Evolutionary conservation across 208 protist species (phyloP), one percentile per base, ranked within the genome.

Genomic region (Crithidia fasciculata): DNA sequence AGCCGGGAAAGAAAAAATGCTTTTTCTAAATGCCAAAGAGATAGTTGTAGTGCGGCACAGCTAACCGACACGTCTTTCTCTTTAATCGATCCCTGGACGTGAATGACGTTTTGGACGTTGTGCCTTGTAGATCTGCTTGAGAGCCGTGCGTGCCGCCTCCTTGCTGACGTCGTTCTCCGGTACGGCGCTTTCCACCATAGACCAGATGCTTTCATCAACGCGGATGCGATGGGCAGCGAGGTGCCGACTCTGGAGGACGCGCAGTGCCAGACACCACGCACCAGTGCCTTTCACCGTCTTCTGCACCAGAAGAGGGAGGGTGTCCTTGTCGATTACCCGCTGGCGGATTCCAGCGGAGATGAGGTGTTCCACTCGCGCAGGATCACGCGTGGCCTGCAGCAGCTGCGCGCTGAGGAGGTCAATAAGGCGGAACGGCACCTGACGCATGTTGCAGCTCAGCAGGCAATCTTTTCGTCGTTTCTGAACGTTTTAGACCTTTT

Each of bases 271-370:
- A 41, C 74, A 60, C 91, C 91, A 96, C 41, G 85, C 79, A 9
- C 82, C 79, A 7, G 58, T 69, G 56, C 54, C 69, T 4, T 75
- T 67, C 9, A 81, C 82, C 6, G 89, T 80, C 10, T 83, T 80
- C 71, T 96, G 91, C 6, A 94, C 36, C 3, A 96, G 68, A n/a
- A 96, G 64, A 0, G 82, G 89, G 8, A 96, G 78, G 1, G 88
- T 89, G 57, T 84, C 81, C 63, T 81, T 87, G 72, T 93, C 82
- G 6, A 96, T 13, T 2, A 88, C 81, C 19, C 83, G 75, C 72
- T 90, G 84, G n/a, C 85, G 82, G 41, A 92, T 83, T 0, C 83
- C 86, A 9, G 81, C 81, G 0, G 67, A 62, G 16, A 96, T 65
- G 18, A 77, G 18, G 56, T 79, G 77, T 39, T 90, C 81, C 16